Conservation (phyloP, 2,329 filamentous ascomycete genomes). For the Ascomycota sp. region DNA sequence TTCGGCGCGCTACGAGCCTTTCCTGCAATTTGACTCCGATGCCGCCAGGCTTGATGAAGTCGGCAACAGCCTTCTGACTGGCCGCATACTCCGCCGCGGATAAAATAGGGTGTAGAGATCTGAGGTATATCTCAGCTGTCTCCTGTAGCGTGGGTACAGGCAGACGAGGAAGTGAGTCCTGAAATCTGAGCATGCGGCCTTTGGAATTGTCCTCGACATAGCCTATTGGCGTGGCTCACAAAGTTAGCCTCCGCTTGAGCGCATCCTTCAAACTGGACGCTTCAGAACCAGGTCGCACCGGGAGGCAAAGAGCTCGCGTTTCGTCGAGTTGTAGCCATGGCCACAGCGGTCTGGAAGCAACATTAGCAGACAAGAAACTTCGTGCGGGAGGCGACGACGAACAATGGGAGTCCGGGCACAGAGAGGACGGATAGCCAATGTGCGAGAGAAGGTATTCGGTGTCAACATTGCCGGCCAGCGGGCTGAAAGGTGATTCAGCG, state of each 20-base stretch:
- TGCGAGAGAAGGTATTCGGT: no score
- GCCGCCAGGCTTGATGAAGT: constrained; percentile 76
- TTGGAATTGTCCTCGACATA: constrained; percentile 66
- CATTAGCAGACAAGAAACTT: no score
- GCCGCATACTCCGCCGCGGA: constrained; percentile 45
- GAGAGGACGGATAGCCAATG: no score
- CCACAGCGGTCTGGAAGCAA: neutral
- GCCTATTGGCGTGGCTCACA: constrained; percentile 22
- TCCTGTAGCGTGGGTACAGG: constrained; percentile 70
- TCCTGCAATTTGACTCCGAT: constrained; percentile 71
- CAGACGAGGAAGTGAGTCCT: constrained; percentile 63
- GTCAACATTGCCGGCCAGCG: no score
- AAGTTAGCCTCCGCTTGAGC: neutral
- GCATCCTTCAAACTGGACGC: neutral
- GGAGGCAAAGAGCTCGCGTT: constrained; percentile 5
- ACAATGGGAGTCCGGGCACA: no score
- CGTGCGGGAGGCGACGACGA: no score
- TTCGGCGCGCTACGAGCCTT: constrained; percentile 58
- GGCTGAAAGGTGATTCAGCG: no score
- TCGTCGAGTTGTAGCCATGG: neutral
- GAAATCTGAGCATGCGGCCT: constrained; percentile 64
- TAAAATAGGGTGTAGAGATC: constrained; percentile 57
- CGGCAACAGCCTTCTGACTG: constrained; percentile 66
- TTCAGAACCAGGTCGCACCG: constrained; percentile 1
- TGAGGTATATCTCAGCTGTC: constrained; percentile 61